A percentile compares a stretch with the other conserved stretches of the same genome.
Evolutionary conservation across 257 asterid species (phyloP).

Genomic region (Petunia axillaris): DNA sequence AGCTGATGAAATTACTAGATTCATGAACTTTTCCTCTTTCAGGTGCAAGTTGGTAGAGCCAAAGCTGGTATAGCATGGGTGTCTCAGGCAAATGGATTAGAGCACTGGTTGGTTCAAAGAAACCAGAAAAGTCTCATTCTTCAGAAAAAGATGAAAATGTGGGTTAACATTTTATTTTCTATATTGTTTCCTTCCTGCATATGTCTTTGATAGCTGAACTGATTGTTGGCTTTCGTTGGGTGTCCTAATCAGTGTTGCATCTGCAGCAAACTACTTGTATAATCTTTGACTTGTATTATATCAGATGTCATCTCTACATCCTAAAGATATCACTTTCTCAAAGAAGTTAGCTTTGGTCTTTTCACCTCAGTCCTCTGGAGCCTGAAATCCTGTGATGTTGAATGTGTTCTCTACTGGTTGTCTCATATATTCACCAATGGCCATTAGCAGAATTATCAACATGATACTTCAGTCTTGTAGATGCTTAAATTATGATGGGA

Average conservation of each 20-base stretch:
- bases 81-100: constrained; percentile 89
- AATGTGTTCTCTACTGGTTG: background rate
- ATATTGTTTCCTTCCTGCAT: background rate
- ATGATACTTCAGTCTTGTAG: background rate
- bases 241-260: background rate
- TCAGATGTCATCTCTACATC: constrained; percentile 10
- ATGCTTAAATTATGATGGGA: background rate
- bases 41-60: constrained; percentile 43
- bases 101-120: constrained; percentile 80
- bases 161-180: constrained; percentile 37
- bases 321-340: constrained; percentile 8
- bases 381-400: constrained; percentile 7
- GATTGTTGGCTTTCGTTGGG: background rate
- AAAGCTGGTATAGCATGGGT: constrained; percentile 59
- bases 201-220: background rate
- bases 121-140: constrained; percentile 67
- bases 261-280: background rate
- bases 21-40: constrained; percentile 35
- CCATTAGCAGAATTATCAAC: background rate
- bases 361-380: constrained; percentile 6
- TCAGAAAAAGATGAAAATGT: constrained; percentile 69
- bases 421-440: constrained; percentile 9
- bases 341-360: background rate
- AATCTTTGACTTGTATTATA: background rate
- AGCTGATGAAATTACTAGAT: constrained; percentile 27